phyloP scores from a whole-genome alignment of 2,329 filamentous ascomycete genomes.

The Trichophyton simii region DNA sequence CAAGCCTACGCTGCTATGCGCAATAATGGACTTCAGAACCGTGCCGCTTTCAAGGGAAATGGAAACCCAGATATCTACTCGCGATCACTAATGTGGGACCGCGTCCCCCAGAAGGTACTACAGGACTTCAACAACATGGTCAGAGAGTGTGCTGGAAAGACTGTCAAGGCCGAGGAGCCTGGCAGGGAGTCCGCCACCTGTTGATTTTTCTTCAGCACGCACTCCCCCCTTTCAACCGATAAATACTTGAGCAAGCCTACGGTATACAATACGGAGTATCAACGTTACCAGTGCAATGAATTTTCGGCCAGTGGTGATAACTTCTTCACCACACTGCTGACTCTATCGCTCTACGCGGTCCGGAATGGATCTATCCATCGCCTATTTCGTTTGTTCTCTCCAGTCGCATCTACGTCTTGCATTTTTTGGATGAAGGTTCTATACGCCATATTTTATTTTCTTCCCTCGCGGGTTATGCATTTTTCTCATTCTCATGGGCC shows the following conservation, averaged over 20 bases:
- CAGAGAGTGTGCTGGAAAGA: conserved; percentile 48
- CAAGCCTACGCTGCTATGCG: conserved; percentile 70
- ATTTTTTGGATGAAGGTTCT: not conserved
- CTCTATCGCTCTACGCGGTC: not conserved
- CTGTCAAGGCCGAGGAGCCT: conserved; percentile 23
- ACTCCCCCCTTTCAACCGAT: too few species aligned
- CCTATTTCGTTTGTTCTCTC: conserved; percentile 1
- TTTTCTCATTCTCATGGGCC: not conserved
- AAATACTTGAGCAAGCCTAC: not conserved
- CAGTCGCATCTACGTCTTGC: not conserved
- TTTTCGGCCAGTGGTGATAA: not conserved
- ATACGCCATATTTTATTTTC: not conserved
- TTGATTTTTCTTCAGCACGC: not conserved
- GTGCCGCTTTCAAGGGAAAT: conserved; percentile 32
- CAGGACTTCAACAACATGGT: conserved; percentile 87
- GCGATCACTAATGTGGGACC: conserved; percentile 83
- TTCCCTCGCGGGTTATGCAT: not conserved
- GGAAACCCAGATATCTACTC: conserved; percentile 77
- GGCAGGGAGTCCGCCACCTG: conserved; percentile 11
- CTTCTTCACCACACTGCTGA: not conserved
- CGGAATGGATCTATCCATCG: not conserved
- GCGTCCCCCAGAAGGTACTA: conserved; percentile 83
- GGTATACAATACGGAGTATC: not conserved
- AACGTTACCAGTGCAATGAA: not conserved
- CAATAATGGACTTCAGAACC: conserved; percentile 52